Conservation (phyloP, 78 protist genomes). For the Dictyostelium capitatum region DNA sequence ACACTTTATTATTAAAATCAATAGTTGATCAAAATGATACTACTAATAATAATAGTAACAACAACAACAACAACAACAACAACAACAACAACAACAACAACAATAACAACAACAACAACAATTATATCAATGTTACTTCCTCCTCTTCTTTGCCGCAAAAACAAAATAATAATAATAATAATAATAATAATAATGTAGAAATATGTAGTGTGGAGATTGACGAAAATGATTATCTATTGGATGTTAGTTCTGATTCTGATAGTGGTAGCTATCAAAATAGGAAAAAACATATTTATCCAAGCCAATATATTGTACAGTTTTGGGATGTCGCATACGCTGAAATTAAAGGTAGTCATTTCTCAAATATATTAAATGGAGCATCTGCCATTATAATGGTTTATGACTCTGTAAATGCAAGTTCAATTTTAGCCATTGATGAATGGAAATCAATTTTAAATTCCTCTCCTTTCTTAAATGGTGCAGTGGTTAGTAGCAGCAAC, state of each 20-base stretch:
- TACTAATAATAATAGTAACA: neutral
- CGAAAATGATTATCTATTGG: neutral
- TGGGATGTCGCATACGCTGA: slow-evolving; percentile 58
- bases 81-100: neutral
- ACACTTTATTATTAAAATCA: slow-evolving; percentile 31
- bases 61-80: neutral
- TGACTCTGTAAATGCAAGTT: slow-evolving; percentile 56
- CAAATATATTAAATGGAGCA: slow-evolving; percentile 5
- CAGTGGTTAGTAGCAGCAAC: no score
- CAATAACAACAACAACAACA: neutral
- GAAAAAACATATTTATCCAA: neutral
- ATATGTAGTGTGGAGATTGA: neutral
- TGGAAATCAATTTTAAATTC: slow-evolving; percentile 25
- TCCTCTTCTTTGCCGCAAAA: neutral
- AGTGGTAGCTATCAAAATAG: neutral
- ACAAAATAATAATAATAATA: neutral
- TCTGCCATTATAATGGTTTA: slow-evolving; percentile 49
- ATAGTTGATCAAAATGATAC: neutral
- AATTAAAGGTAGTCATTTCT: slow-evolving; percentile 52
- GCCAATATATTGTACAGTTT: slow-evolving; percentile 22
- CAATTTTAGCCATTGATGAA: slow-evolving; percentile 58
- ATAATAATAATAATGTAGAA: neutral
- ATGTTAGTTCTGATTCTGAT: neutral
- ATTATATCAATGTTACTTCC: neutral
- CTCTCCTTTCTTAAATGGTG: neutral